A percentile compares a stretch with the other conserved stretches of the same genome.
Evolutionary conservation across 2,329 filamentous ascomycete genomes (phyloP).

Genomic region (Pseudocercospora pini-densiflorae): DNA sequence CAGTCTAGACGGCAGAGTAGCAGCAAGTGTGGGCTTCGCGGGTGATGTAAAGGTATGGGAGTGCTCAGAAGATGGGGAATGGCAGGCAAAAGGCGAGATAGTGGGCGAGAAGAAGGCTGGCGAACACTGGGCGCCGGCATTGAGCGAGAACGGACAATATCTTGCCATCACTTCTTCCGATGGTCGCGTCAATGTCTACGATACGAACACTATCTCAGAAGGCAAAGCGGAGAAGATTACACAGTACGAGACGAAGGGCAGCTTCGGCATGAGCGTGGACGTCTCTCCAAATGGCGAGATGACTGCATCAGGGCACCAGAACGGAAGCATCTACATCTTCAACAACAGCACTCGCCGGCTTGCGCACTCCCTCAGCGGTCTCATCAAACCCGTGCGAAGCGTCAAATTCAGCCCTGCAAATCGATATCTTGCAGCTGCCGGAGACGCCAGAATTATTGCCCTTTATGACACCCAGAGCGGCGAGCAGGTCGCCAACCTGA

Average conservation of each 20-base stretch:
- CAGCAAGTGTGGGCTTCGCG: constrained; percentile 85
- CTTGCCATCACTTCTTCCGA: constrained; percentile 87
- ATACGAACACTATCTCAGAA: constrained; percentile 50
- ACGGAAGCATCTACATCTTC: constrained; percentile 90
- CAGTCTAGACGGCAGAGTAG: constrained; percentile 69
- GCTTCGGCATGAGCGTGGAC: constrained; percentile 88
- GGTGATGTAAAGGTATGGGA: constrained; percentile 88
- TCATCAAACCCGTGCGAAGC: constrained; percentile 83
- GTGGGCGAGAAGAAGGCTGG: constrained; percentile 59
- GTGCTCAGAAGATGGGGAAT: constrained; percentile 52
- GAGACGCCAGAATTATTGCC: constrained; percentile 85
- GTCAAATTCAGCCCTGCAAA: constrained; percentile 87
- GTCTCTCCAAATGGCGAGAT: constrained; percentile 77
- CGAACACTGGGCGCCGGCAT: constrained; percentile 83
- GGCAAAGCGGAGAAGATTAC: constrained; percentile 64
- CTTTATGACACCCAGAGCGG: constrained; percentile 92
- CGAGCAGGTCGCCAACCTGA: constrained; percentile 86
- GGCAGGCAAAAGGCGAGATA: constrained; percentile 53
- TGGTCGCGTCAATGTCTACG: constrained; percentile 89
- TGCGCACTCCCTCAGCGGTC: constrained; percentile 83
- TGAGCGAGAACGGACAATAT: constrained; percentile 82
- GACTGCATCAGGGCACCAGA: constrained; percentile 92
- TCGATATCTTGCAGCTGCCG: constrained; percentile 84
- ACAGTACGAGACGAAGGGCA: constrained; percentile 90
- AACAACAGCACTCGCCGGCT: constrained; percentile 88